A percentile compares a stretch with the other conserved stretches of the same genome.
Conservation (phyloP, 179 eudicot genomes). For the Sideroxylon spinosum region DNA sequence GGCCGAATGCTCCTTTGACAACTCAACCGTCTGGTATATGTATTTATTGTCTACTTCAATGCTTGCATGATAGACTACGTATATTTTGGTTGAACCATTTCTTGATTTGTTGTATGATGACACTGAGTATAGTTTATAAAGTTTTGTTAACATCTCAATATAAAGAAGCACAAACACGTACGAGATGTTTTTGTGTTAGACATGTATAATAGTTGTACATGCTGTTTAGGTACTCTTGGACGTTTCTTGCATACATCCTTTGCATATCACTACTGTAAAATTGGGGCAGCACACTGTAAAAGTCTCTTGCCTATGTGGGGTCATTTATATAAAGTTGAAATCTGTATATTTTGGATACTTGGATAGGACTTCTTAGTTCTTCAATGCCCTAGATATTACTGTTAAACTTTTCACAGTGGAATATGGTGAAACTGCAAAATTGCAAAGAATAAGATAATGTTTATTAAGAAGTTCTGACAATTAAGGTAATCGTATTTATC, state of each 20-base stretch:
- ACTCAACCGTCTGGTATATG: slow-evolving; percentile 39
- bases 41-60: neutral
- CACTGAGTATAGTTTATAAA: neutral
- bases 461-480: no score
- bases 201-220: neutral
- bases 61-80: neutral
- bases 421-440: no score
- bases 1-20: slow-evolving; percentile 36
- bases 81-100: neutral
- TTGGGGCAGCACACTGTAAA: no score
- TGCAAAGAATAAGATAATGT: no score
- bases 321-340: no score
- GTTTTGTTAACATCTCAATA: neutral
- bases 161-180: neutral
- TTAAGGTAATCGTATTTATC: no score
- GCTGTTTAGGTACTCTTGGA: neutral
- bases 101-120: neutral
- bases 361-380: no score
- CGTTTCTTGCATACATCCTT: neutral
- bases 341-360: no score
- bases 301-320: no score
- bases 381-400: no score
- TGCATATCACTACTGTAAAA: neutral
- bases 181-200: neutral
- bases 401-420: no score